Evolutionary conservation across 108 stramenopile genomes (phyloP).

Genomic region (Stephanodiscus triporus): DNA sequence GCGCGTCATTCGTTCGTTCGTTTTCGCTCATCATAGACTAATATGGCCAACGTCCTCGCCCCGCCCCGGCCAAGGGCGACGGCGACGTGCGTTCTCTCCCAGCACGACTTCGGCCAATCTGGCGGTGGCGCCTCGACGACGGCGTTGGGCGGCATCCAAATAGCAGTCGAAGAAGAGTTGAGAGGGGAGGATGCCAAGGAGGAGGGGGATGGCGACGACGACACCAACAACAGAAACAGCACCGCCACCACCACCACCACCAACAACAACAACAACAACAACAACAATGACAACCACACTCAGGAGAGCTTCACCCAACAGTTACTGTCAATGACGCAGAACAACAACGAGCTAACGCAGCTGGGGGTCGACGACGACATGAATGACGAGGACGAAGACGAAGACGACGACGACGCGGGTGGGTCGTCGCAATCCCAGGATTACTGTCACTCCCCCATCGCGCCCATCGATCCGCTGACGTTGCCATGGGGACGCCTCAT

Average conservation of each 20-base stretch:
- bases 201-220: neutral
- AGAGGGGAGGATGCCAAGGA: neutral
- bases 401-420: conserved; percentile 7
- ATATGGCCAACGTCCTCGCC: neutral
- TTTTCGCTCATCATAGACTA: no score
- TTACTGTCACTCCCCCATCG: conserved; percentile 10
- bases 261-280: neutral
- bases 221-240: neutral
- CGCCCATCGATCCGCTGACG: conserved; percentile 57
- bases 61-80: neutral
- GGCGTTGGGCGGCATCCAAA: no score
- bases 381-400: conserved; percentile 7
- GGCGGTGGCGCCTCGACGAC: neutral
- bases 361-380: conserved; percentile 35
- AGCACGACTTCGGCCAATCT: conserved; percentile 28
- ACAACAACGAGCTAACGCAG: conserved; percentile 37
- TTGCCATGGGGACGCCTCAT: conserved; percentile 73
- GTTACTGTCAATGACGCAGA: conserved; percentile 14
- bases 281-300: conserved; percentile 11
- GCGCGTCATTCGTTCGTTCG: no score
- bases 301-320: conserved; percentile 29
- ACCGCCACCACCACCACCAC: neutral
- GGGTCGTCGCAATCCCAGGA: neutral
- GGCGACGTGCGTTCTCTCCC: neutral
- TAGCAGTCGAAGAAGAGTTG: neutral